Percentiles rank a stretch among this genome's conserved stretches.
phyloP scores from a whole-genome alignment of 2,329 filamentous ascomycete species.

The Hypocreales sp. region DNA sequence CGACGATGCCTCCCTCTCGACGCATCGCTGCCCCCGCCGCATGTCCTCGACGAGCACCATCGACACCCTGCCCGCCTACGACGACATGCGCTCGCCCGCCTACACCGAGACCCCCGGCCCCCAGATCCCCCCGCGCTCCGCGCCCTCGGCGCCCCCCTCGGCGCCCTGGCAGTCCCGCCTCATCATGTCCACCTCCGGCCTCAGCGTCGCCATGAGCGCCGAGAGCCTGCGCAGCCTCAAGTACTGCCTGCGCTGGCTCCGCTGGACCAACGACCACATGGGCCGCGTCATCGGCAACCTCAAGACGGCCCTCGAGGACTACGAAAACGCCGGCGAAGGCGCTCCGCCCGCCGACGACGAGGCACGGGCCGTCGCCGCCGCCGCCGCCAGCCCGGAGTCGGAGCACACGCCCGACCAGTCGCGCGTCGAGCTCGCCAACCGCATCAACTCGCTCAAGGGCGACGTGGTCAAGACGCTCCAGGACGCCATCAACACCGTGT shows the following conservation, averaged over 20 bases:
- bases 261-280: slow-evolving; percentile 70
- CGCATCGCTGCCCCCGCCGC: slow-evolving; percentile 26
- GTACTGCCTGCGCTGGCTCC: slow-evolving; percentile 68
- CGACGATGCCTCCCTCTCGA: neutral
- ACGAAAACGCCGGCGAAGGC: no score
- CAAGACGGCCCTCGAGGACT: slow-evolving; percentile 64
- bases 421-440: slow-evolving; percentile 33
- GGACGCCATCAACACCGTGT: slow-evolving; percentile 70
- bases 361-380: no score
- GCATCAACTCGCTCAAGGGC: slow-evolving; percentile 50
- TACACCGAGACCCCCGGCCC: slow-evolving; percentile 45
- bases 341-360: no score
- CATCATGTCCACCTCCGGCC: slow-evolving; percentile 78
- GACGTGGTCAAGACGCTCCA: slow-evolving; percentile 70
- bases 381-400: slow-evolving; percentile 6
- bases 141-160: slow-evolving; percentile 14
- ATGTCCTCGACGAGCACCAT: slow-evolving; percentile 50
- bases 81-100: slow-evolving; percentile 59
- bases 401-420: slow-evolving; percentile 12
- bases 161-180: slow-evolving; percentile 63
- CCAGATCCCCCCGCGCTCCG: slow-evolving; percentile 12
- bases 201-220: slow-evolving; percentile 83
- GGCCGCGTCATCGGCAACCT: slow-evolving; percentile 59
- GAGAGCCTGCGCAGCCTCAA: slow-evolving; percentile 73
- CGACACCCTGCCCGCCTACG: slow-evolving; percentile 72